These are phyloP conservation scores for Globisporangium cystogenes DNA, from an alignment of 352 stramenopile species.

Conservation along the genomic window DNA sequence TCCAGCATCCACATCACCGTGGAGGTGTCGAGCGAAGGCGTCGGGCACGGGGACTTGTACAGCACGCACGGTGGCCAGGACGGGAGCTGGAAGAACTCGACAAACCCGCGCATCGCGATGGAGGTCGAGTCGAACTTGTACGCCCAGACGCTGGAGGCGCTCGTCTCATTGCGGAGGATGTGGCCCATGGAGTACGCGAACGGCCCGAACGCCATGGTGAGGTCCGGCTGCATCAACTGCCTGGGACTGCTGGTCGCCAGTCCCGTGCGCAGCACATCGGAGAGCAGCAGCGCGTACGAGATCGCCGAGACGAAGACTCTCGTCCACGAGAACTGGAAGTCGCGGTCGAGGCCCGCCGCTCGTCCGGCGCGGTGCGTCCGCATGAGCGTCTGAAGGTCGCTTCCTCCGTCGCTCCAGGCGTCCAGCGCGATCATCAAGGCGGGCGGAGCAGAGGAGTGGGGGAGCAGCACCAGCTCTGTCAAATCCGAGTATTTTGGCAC, in stretches of 20 bases:
- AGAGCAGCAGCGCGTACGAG: not conserved
- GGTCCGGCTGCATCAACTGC: not conserved
- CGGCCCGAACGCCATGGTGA: not conserved
- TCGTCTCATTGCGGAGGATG: not conserved
- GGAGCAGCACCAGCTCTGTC: too few species aligned
- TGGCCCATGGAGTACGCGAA: not conserved
- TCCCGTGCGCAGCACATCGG: not conserved
- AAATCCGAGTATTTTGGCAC: too few species aligned
- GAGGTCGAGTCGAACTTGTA: conserved; percentile 27
- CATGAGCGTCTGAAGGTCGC: not conserved
- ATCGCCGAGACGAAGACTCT: not conserved
- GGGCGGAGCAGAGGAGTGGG: too few species aligned
- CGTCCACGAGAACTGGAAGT: not conserved
- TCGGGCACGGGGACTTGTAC: conserved; percentile 5
- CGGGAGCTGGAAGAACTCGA: conserved; percentile 7
- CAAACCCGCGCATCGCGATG: conserved; percentile 12
- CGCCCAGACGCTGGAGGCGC: conserved; percentile 5
- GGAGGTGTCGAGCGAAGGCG: not conserved
- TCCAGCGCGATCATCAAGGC: too few species aligned
- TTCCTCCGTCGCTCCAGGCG: too few species aligned
- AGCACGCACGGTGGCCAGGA: conserved; percentile 16
- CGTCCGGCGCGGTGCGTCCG: not conserved
- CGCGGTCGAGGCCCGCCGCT: not conserved
- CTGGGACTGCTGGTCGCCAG: not conserved
- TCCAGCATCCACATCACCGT: conserved; percentile 14